Percentiles rank a stretch among this genome's conserved stretches.
These are phyloP conservation scores for Panicum hallii DNA, from an alignment of 202 grass and related monocot species.

Conservation along the genomic window DNA sequence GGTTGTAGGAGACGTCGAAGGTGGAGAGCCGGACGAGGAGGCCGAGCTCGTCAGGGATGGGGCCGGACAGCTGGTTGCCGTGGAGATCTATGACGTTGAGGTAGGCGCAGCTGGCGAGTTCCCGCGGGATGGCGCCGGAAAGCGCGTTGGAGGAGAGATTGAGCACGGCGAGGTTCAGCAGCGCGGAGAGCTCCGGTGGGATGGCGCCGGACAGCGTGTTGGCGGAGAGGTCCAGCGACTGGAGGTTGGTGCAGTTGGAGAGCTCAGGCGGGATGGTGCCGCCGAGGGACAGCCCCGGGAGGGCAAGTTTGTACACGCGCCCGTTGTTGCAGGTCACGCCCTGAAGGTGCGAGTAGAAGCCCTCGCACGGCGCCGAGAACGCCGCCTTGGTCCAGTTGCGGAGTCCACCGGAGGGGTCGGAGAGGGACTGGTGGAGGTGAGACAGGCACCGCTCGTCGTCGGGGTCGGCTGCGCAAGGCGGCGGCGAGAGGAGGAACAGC, in stretches of 20 bases:
- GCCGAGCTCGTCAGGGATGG: conserved; percentile 66
- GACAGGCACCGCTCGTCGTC: too few relatives aligned
- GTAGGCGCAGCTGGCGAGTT: conserved; percentile 67
- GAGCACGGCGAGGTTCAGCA: conserved; percentile 73
- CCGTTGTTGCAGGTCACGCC: conserved; percentile 82
- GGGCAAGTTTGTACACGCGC: conserved; percentile 75
- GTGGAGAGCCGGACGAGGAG: conserved; percentile 59
- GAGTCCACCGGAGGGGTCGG: too few relatives aligned
- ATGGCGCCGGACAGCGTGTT: conserved; percentile 59
- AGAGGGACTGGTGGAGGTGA: too few relatives aligned
- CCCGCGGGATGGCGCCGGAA: conserved; percentile 58
- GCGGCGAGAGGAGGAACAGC: too few relatives aligned
- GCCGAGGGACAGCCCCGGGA: conserved; percentile 48
- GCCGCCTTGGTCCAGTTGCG: too few relatives aligned
- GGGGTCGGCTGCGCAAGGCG: too few relatives aligned
- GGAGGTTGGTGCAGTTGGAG: conserved; percentile 80
- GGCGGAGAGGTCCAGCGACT: conserved; percentile 76
- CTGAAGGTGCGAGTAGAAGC: background rate
- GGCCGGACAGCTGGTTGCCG: conserved; percentile 56
- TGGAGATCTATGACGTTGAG: conserved; percentile 86
- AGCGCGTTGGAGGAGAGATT: conserved; percentile 68
- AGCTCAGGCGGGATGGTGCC: conserved; percentile 57
- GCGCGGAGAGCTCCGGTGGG: conserved; percentile 52
- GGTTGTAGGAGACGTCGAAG: conserved; percentile 70
- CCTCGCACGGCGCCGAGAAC: too few relatives aligned